Conservation (phyloP, 129 eudicot species). For the Ambrosia artemisiifolia region DNA sequence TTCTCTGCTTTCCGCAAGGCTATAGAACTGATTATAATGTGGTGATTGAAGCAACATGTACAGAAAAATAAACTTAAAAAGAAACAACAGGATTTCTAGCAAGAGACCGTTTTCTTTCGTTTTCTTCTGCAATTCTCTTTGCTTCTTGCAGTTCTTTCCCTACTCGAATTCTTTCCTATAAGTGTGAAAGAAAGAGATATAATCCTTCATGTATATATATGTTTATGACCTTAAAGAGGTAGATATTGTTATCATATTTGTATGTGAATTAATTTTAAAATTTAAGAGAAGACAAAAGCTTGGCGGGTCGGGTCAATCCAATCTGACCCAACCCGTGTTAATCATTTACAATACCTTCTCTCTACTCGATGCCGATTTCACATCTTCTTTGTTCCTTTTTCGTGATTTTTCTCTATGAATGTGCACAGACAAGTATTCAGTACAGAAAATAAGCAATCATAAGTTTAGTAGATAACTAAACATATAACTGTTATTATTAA, state of each 20-base stretch:
- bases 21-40: slow-evolving; percentile 43
- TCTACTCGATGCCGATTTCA: slow-evolving; percentile 47
- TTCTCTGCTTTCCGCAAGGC: slow-evolving; percentile 71
- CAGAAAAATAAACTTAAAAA: background rate
- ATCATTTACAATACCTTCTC: slow-evolving; percentile 56
- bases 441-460: slow-evolving; percentile 15
- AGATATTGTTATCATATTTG: too few species aligned
- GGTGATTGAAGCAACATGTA: slow-evolving; percentile 9
- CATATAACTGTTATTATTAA: background rate
- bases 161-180: slow-evolving; percentile 69
- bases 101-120: slow-evolving; percentile 69
- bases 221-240: too few species aligned
- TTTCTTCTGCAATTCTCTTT: slow-evolving; percentile 72
- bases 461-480: background rate
- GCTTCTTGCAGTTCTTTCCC: slow-evolving; percentile 76
- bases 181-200: background rate
- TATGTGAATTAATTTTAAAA: background rate
- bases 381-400: slow-evolving; percentile 51
- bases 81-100: background rate
- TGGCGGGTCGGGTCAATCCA: background rate
- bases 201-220: background rate
- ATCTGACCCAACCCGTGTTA: background rate
- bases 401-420: slow-evolving; percentile 48
- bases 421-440: background rate
- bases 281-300: background rate